Evolutionary conservation across 208 protist genomes (phyloP).

Genomic region (Naegleria fowleri): DNA sequence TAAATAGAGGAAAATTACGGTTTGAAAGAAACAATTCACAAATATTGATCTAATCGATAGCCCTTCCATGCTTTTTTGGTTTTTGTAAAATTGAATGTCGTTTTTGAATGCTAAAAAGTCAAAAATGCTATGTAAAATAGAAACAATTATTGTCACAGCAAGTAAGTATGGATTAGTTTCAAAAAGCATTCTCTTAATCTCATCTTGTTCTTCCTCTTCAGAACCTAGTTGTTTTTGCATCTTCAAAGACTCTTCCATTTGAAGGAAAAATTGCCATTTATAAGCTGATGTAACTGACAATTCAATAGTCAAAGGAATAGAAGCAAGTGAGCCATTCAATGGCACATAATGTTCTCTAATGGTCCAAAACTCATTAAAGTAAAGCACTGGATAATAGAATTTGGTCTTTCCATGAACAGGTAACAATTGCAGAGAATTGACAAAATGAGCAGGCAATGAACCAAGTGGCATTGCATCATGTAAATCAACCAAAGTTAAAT

Average conservation of each 20-base stretch:
- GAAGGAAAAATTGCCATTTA: constrained; percentile 64
- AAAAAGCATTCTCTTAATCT: constrained; percentile 83
- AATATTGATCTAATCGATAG: constrained; percentile 87
- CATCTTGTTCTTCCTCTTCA: constrained; percentile 55
- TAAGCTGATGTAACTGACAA: constrained; percentile 41
- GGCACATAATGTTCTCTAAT: constrained; percentile 65
- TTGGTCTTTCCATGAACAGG: constrained; percentile 23
- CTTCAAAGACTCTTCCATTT: constrained; percentile 68
- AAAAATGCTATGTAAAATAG: constrained; percentile 93
- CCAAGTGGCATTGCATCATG: neutral
- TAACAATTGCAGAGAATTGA: neutral
- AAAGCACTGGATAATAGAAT: constrained; percentile 74
- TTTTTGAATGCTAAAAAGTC: constrained; percentile 98
- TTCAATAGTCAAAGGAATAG: neutral
- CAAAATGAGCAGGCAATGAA: neutral
- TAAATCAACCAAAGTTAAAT: neutral
- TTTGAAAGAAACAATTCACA: constrained; percentile 82
- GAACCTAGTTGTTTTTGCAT: constrained; percentile 60
- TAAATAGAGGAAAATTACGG: constrained; percentile 96
- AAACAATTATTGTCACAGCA: constrained; percentile 81
- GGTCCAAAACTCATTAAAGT: constrained; percentile 90
- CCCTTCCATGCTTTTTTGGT: constrained; percentile 85
- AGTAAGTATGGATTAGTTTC: constrained; percentile 91
- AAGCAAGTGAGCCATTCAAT: constrained; percentile 66
- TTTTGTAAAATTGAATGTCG: constrained; percentile 76